Conservation (phyloP, 495 filamentous ascomycete genomes). For the Hypoxylon lienhwacheense region DNA sequence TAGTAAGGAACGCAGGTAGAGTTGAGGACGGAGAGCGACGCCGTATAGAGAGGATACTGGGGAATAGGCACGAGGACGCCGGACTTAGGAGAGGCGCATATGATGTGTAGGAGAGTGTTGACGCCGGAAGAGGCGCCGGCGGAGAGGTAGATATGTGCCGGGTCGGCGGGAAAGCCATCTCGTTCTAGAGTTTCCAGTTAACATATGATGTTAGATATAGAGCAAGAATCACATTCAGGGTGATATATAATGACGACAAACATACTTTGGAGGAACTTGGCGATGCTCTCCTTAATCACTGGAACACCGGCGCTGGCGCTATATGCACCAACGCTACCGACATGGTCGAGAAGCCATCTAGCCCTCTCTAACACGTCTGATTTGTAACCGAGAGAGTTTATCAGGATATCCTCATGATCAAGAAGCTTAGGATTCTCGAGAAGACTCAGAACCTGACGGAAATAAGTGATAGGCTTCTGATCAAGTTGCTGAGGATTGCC, state of each 20-base stretch:
- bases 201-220: neutral
- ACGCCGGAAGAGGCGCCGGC: constrained; percentile 93
- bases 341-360: constrained; percentile 71
- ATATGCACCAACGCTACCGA: constrained; percentile 93
- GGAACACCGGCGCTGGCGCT: constrained; percentile 88
- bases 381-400: constrained; percentile 77
- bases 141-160: constrained; percentile 79
- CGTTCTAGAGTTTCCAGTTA: constrained; percentile 54
- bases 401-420: constrained; percentile 69
- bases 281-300: constrained; percentile 82
- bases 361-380: constrained; percentile 86
- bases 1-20: constrained; percentile 89
- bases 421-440: constrained; percentile 86
- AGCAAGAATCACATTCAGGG: neutral
- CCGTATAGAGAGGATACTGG: constrained; percentile 97
- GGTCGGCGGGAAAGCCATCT: constrained; percentile 82
- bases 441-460: constrained; percentile 93
- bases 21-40: constrained; percentile 82
- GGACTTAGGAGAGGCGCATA: constrained; percentile 75
- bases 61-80: constrained; percentile 94
- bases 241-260: constrained; percentile 10
- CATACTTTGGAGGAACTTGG: constrained; percentile 84
- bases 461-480: constrained; percentile 98
- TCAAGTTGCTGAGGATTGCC: constrained; percentile 98
- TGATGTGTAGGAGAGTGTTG: constrained; percentile 85